These are phyloP conservation scores for Oemleria cerasiformis DNA, from an alignment of 306 rosid genomes.

Conservation along the genomic window DNA sequence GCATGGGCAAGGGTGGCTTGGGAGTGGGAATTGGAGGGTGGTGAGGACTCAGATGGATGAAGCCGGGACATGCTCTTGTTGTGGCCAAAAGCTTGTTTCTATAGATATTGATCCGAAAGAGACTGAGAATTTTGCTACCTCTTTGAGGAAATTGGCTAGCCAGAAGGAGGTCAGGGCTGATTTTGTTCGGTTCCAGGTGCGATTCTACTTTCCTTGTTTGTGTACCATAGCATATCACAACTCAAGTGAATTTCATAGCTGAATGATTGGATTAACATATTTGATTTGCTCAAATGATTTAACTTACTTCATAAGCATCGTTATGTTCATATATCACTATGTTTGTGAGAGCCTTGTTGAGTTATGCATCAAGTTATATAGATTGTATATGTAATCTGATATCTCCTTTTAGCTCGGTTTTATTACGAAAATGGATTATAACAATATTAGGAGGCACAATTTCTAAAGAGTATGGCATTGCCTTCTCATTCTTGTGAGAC, in stretches of 20 bases:
- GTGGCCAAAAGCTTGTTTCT: slow-evolving; percentile 68
- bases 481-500: neutral
- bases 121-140: slow-evolving; percentile 67
- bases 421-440: neutral
- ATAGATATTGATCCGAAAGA: slow-evolving; percentile 86
- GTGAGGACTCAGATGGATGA: slow-evolving; percentile 59
- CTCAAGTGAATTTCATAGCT: neutral
- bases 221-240: neutral
- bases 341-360: neutral
- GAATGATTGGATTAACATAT: neutral
- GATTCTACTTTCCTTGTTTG: slow-evolving; percentile 21
- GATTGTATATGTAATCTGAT: slow-evolving; percentile 1
- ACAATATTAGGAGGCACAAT: neutral
- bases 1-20: slow-evolving; percentile 98
- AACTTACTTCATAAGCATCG: slow-evolving; percentile 14
- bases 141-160: slow-evolving; percentile 65
- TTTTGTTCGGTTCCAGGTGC: slow-evolving; percentile 68
- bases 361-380: neutral
- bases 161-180: slow-evolving; percentile 49
- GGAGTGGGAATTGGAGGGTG: slow-evolving; percentile 79
- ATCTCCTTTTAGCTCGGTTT: neutral
- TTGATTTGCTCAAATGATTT: neutral
- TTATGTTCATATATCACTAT: neutral
- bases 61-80: slow-evolving; percentile 55
- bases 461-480: neutral